Evolutionary conservation across 305 asterid genomes (phyloP), one percentile per base, ranked within the genome.

Genomic region (Fraxinus nigra): DNA sequence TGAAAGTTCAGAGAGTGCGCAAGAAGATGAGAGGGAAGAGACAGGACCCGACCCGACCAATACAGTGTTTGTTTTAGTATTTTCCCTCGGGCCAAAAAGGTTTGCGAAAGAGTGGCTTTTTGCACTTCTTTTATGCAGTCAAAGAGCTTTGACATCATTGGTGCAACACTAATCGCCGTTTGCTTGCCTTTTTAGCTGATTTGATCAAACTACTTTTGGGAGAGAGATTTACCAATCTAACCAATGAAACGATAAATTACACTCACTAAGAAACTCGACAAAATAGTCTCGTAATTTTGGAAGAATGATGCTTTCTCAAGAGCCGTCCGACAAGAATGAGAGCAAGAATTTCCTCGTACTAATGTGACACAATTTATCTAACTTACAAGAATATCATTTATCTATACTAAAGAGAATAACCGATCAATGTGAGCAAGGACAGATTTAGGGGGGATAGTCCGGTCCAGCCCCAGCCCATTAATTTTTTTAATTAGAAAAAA

Each of bases 31-130:
- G 59, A 38, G 74, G 83, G 74, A 35, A 80, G 78, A 78, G 87
- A 67, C 77, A 78, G 91, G 91, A 84, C 86, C 78, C 73, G 87
- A 26, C 86, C 78, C 69, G 87, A 26, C 72, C 78, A 76, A 84
- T 63, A 82, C 79, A 48, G 81, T 79, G 63, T 9, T 38, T 28
- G 18, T 77, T n/a, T 22, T 22, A 40, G 59, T 30, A 22, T 54
- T 85, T 83, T 79, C 82, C 78, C 77, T 51, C 61, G 48, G 82
- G 46, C 35, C 56, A 3, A 51, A 22, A 84, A 84, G 32, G 65
- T 54, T 26, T 33, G 76, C 38, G 48, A 35, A 74, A 65, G 61
- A 35, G 48, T 14, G 63, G 16, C 82, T 83, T 85, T 89, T 78
- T 14, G 83, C 61, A 54, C 65, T 78, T 73, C 85, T 63, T 75